Evolutionary conservation across 2,329 filamentous ascomycete genomes (phyloP), one percentile per base, ranked within the genome.

Genomic region (Pseudonectria buxi): DNA sequence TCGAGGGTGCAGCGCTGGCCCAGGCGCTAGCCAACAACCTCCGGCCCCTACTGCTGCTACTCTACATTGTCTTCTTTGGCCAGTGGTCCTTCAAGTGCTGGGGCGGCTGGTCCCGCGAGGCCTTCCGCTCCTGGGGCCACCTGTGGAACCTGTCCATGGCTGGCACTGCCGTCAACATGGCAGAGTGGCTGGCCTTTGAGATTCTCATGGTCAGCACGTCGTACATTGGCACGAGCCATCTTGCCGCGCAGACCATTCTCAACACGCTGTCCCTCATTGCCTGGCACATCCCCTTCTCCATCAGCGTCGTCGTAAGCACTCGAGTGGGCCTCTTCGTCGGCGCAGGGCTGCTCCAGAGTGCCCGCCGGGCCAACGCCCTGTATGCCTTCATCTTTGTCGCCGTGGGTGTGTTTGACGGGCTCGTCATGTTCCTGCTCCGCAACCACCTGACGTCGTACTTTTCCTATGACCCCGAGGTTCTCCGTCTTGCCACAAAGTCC

Each of bases 1-100:
- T 76, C 6, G 61, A 63, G 2, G 72, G 72, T 3, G 71, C 72
- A 0, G 69, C 72, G 0, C 51, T 74, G 2, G 69, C 68, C 10
- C 63, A 63, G 3, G 71, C 71, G 0, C 41, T 72, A 1, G 65
- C 67, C 11, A 70, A 74, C 36, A 62, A 67, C 25, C 54, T 74
- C 3, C 63, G 71, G 1, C 68, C 68, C 1, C 22, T 70, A 1
- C 51, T 74, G 3, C 59, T 76, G 1, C 56, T 69, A 14, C 24
- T 64, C 1, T 74, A 74, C 40, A 57, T 65, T 10, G 53, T 67
- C 14, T 56, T 64, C 36, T 60, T 65, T 38, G 65, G 64, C 6
- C 57, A 62, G 24, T 29, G 38, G 2, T 50, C 47, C 0, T 50
- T 50, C n/a, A 24, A 45, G 10, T 53, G 50, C 10, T 52, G 67